Percentiles rank a stretch among this genome's conserved stretches.
These are phyloP conservation scores for Steccherinum ochraceum DNA, from an alignment of 768 basidiomycete genomes.

Conservation along the genomic window DNA sequence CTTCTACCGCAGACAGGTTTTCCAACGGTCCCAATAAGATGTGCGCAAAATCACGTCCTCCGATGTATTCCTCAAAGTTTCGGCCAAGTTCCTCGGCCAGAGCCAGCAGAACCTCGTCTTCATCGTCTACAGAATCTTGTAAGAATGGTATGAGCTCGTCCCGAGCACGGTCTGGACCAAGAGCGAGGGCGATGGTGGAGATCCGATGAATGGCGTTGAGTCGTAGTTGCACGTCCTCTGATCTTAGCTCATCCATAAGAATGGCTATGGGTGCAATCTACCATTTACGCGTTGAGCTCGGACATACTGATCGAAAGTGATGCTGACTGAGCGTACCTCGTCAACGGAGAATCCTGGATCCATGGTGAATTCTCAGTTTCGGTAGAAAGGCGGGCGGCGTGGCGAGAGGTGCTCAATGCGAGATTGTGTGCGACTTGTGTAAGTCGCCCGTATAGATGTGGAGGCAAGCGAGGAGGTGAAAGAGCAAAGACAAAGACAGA, in stretches of 20 bases:
- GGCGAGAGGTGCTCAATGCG: not conserved
- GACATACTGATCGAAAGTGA: not conserved
- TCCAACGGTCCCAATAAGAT: slow-evolving; percentile 87
- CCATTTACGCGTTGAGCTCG: not conserved
- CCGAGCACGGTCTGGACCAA: slow-evolving; percentile 91
- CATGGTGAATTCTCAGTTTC: slow-evolving; percentile 36
- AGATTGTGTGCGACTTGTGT: not conserved
- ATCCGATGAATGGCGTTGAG: slow-evolving; percentile 96
- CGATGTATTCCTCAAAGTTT: slow-evolving; percentile 91
- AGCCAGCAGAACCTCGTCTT: slow-evolving; percentile 95
- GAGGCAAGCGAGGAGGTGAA: too few relatives aligned
- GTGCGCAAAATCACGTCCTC: slow-evolving; percentile 84
- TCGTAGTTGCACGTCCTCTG: slow-evolving; percentile 94
- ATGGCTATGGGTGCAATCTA: slow-evolving; percentile 93
- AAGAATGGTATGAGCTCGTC: slow-evolving; percentile 96
- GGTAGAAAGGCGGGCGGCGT: not conserved
- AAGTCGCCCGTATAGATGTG: too few relatives aligned
- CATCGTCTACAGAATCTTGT: slow-evolving; percentile 98
- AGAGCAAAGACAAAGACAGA: not conserved
- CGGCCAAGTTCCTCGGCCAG: slow-evolving; percentile 92
- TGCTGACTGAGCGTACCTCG: slow-evolving; percentile 45
- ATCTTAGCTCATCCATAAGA: slow-evolving; percentile 95
- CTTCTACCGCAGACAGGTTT: slow-evolving; percentile 93
- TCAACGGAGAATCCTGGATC: slow-evolving; percentile 60
- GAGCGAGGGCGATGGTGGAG: slow-evolving; percentile 94